These are phyloP conservation scores for Aethionema arabicum DNA, from an alignment of 345 rosid genomes.

Conservation along the genomic window DNA sequence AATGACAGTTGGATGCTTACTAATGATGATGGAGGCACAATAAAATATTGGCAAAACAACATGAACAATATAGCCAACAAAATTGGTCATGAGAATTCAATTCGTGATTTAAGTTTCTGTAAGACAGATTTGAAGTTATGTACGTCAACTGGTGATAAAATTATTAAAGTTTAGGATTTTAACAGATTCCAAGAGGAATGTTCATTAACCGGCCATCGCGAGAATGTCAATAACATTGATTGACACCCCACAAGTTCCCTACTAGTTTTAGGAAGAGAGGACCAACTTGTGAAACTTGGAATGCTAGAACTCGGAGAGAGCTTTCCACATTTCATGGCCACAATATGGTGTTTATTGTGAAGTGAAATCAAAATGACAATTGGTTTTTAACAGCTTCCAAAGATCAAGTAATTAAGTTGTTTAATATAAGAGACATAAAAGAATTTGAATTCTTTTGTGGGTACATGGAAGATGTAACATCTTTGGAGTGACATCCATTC, in stretches of 20 bases:
- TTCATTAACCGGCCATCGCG: constrained; percentile 94
- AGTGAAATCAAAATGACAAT: constrained; percentile 98
- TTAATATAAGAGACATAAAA: constrained; percentile 96
- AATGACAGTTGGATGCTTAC: constrained; percentile 98
- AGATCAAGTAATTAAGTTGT: constrained; percentile 98
- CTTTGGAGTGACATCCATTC: constrained; percentile 98
- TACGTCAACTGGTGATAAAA: constrained; percentile 95
- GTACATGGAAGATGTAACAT: constrained; percentile 84
- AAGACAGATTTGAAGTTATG: constrained; percentile 97
- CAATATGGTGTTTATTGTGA: constrained; percentile 92
- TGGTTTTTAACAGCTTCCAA: constrained; percentile 94
- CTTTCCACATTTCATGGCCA: constrained; percentile 97
- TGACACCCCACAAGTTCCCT: constrained; percentile 99
- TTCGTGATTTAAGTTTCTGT: constrained; percentile 90
- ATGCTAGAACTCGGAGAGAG: constrained; percentile 85
- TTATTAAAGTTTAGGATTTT: constrained; percentile 98
- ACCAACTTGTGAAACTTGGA: constrained; percentile 96
- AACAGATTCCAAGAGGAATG: constrained; percentile 91
- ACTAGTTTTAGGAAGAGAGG: constrained; percentile 89
- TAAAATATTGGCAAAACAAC: constrained; percentile 98
- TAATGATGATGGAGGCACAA: constrained; percentile 95
- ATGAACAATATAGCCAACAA: constrained; percentile 97
- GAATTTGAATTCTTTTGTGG: constrained; percentile 98
- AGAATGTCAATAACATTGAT: constrained; percentile 99
- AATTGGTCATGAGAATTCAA: constrained; percentile 93